Evolutionary conservation across 1,139 yeast genomes (phyloP).

Genomic region (Debaryomyces coudertii): DNA sequence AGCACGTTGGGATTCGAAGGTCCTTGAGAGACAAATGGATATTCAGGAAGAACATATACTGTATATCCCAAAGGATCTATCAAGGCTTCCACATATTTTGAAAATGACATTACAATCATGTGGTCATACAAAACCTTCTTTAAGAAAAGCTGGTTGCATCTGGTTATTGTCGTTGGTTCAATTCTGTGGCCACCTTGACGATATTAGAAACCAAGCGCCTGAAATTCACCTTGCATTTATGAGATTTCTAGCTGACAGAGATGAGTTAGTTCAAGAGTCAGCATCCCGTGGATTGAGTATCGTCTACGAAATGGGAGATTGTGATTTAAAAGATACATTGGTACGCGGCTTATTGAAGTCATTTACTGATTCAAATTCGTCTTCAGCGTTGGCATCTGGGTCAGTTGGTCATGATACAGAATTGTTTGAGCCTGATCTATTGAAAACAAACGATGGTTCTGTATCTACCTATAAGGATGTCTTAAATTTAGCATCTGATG

Average conservation of each 20-base stretch:
- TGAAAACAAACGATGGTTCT: conserved; percentile 82
- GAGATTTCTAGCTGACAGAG: conserved; percentile 75
- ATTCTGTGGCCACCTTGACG: conserved; percentile 58
- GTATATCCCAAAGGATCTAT: conserved; percentile 23
- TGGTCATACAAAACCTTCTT: conserved; percentile 67
- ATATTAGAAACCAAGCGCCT: conserved; percentile 47
- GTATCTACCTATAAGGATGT: conserved; percentile 89
- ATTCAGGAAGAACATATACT: conserved; percentile 36
- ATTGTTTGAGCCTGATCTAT: conserved; percentile 78
- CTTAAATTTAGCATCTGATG: conserved; percentile 83
- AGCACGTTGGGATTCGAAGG: conserved; percentile 75
- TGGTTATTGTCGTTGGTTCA: conserved; percentile 85
- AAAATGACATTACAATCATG: conserved; percentile 55
- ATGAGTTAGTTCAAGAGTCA: conserved; percentile 85
- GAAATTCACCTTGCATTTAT: conserved; percentile 73
- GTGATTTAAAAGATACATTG: conserved; percentile 68
- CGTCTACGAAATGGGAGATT: conserved; percentile 76
- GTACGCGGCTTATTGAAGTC: conserved; percentile 77
- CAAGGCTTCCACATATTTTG: conserved; percentile 43
- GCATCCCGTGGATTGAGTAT: conserved; percentile 88
- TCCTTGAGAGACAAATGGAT: conserved; percentile 55
- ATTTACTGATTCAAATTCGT: conserved; percentile 70
- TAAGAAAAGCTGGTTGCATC: conserved; percentile 77
- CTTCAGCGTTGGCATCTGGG: conserved; percentile 60
- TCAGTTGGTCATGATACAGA: conserved; percentile 78